Percentiles rank a stretch among this genome's conserved stretches.
Evolutionary conservation across 2,329 filamentous ascomycete species (phyloP).

Genomic region (Fusarium nelsonii): DNA sequence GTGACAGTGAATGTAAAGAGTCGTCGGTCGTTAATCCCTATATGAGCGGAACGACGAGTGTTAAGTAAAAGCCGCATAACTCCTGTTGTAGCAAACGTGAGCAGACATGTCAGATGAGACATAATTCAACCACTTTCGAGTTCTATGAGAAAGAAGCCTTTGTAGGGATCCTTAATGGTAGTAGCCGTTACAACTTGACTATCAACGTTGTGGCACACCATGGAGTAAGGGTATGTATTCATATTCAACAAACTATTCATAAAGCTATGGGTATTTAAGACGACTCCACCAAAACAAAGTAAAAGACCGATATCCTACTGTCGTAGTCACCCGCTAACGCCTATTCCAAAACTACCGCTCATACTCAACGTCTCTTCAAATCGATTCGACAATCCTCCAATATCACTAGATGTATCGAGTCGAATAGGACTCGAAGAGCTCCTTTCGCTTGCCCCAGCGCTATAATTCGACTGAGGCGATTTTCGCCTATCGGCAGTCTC

Average conservation of each 20-base stretch:
- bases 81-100: neutral
- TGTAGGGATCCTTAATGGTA: too few species aligned
- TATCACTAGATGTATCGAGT: constrained; percentile 47
- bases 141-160: too few species aligned
- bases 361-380: constrained; percentile 52
- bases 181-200: too few species aligned
- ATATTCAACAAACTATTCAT: constrained; percentile 2
- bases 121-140: too few species aligned
- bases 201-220: neutral
- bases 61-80: neutral
- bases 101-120: too few species aligned
- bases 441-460: constrained; percentile 31
- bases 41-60: neutral
- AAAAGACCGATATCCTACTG: constrained; percentile 3
- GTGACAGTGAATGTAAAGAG: neutral
- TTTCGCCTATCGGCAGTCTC: constrained; percentile 14
- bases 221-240: neutral
- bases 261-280: constrained; percentile 32
- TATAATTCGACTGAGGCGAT: constrained; percentile 23
- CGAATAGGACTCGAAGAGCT: constrained; percentile 48
- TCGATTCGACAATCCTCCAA: constrained; percentile 47
- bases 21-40: neutral
- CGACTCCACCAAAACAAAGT: constrained; percentile 1
- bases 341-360: constrained; percentile 49
- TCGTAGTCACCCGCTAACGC: constrained; percentile 46